phyloP scores from a whole-genome alignment of 169 alveolate species.

The Eimeria sp. region DNA sequence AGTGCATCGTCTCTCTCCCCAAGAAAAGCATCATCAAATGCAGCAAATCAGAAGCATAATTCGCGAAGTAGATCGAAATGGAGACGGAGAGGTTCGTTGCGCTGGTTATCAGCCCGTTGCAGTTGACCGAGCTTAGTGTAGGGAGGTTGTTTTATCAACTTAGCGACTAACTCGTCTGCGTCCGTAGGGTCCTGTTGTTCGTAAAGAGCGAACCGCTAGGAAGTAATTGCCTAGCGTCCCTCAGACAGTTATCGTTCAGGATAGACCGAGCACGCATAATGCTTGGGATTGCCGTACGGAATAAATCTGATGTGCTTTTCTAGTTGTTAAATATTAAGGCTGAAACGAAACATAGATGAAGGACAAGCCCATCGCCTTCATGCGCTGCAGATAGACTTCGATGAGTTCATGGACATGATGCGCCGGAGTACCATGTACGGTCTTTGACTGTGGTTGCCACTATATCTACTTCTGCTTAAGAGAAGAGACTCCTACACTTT shows the following conservation, averaged over 20 bases:
- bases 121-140: not conserved
- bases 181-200: not conserved
- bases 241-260: not conserved
- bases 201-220: not conserved
- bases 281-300: not conserved
- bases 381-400: conserved; percentile 82
- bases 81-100: conserved; percentile 84
- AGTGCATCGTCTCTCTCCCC: not conserved
- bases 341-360: not conserved
- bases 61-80: conserved; percentile 90
- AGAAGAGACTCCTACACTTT: not conserved
- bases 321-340: not conserved
- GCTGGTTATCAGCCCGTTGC: not conserved
- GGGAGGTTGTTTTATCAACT: not conserved
- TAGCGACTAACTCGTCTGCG: not conserved
- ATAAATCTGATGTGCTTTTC: not conserved
- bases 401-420: conserved; percentile 84
- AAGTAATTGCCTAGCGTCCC: not conserved
- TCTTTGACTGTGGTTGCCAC: not conserved
- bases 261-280: not conserved
- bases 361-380: not conserved
- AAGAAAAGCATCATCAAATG: conserved; percentile 56
- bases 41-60: conserved; percentile 64
- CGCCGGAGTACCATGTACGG: conserved; percentile 54
- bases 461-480: too few relatives aligned